Base-by-base conservation (phyloP, 2,329 filamentous ascomycete genomes). In the Coccinonectria pachysandricola region DNA sequence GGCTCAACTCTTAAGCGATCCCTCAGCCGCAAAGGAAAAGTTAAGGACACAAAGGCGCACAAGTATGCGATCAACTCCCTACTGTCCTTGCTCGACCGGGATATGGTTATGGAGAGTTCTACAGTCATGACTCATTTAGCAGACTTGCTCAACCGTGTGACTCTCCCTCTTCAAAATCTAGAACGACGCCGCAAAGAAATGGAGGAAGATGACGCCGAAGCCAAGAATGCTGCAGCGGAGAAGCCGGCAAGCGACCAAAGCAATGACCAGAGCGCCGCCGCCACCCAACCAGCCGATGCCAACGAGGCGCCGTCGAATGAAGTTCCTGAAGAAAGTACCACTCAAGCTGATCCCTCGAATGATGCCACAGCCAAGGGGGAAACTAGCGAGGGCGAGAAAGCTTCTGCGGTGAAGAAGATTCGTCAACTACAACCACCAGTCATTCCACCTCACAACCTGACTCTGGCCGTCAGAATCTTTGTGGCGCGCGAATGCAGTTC, bases 41-140 rank as follows among this genome's bases (percentile, higher is more conserved):
- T 64, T 27, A 91, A 88, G 55, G 88, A 94, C 39, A 74, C 65
- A 40, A 92, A 81, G 54, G 77, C 83, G 15, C 77, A 79, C 41
- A 91, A 84, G 50, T 98, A 81, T 50, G 86, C 92, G 7, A 71
- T 98, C 50, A 98, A 98, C 52, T 86, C 87, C 9, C 62, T 98
- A 15, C 67, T 98, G 23, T 79, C 76, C 35, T 68, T 98, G 5
- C 68, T 98, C 12, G 91, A 96, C 50, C 81, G 91, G n/a, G 83
- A 86, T 39, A 65, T 96, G 35, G 87, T 98, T 38, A 93, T 94
- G 60, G 91, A 98, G 57, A 98, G 86, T 56, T 87, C 88, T n/a
- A 70, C 78, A 6, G 88, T 94, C 30, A 96, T 98, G 87, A 88
- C 94, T 43, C 79, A 86, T 36, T 68, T 98, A 14, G 91, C 91